Conservation (phyloP, 768 basidiomycete genomes). For the Rhizopogon sp. region DNA sequence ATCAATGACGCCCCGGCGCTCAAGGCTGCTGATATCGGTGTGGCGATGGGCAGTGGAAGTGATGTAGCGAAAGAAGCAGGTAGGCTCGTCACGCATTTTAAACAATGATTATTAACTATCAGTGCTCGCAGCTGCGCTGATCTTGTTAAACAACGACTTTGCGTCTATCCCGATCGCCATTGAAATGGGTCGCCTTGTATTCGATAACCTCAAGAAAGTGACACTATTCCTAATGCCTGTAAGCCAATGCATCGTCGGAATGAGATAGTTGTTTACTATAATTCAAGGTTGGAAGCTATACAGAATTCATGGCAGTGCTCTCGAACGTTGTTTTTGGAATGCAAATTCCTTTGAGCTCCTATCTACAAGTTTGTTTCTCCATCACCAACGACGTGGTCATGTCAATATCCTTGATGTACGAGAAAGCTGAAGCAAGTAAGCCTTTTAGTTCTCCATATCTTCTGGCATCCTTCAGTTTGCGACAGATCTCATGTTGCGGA, state of each 20-base stretch:
- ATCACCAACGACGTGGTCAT: constrained; percentile 49
- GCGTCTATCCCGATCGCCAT: constrained; percentile 54
- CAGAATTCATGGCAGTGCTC: constrained; percentile 54
- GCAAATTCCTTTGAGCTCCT: constrained; percentile 51
- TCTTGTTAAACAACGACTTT: constrained; percentile 56
- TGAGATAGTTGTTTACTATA: constrained; percentile 1
- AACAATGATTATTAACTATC: neutral
- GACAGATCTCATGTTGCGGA: constrained; percentile 40
- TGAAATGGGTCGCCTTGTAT: constrained; percentile 53
- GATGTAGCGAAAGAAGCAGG: constrained; percentile 54
- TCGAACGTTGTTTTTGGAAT: constrained; percentile 54
- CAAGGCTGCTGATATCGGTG: constrained; percentile 50
- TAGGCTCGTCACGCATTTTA: constrained; percentile 14
- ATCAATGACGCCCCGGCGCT: constrained; percentile 49
- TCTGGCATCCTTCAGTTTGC: neutral
- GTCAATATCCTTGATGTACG: constrained; percentile 46
- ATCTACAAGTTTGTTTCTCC: constrained; percentile 52
- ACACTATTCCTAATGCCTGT: constrained; percentile 41
- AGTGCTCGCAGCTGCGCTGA: constrained; percentile 31
- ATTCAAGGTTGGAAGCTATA: constrained; percentile 45
- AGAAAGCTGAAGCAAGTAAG: constrained; percentile 45
- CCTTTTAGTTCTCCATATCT: neutral
- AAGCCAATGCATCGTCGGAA: constrained; percentile 4
- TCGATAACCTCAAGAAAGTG: constrained; percentile 55
- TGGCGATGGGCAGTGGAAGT: constrained; percentile 46